Conservation (phyloP, 2,329 filamentous ascomycete species). For the Cercospora zeae-maydis region DNA sequence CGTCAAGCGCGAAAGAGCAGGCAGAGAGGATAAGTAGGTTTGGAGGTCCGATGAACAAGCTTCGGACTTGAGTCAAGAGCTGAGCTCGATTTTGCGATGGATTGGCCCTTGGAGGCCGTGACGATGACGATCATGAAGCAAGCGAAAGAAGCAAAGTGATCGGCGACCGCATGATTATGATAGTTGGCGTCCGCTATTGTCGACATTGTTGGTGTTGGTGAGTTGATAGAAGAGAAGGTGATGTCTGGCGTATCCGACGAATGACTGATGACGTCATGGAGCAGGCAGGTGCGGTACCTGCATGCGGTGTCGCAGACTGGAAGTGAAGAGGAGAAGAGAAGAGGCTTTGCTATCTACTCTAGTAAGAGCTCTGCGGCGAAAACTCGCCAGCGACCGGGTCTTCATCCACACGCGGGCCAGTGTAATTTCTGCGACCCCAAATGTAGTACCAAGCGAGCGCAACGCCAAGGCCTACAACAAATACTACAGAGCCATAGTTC, state of each 20-base stretch:
- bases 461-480: constrained; percentile 61
- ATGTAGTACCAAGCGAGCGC: constrained; percentile 64
- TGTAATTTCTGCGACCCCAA: constrained; percentile 68
- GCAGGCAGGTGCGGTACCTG: too few species aligned
- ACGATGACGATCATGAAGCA: neutral
- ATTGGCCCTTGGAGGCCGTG: neutral
- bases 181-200: neutral
- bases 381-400: neutral
- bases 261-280: neutral
- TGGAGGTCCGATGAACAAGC: neutral
- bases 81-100: neutral
- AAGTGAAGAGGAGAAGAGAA: neutral
- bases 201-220: neutral
- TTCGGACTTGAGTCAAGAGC: neutral
- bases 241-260: neutral
- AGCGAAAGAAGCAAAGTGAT: neutral
- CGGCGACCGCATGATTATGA: neutral
- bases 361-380: neutral
- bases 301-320: neutral
- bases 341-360: neutral
- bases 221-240: neutral
- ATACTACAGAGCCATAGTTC: constrained; percentile 75
- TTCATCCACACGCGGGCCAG: constrained; percentile 46
- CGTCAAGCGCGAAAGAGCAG: neutral
- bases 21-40: neutral